Conservation (phyloP, 768 basidiomycete genomes). For the Tylopilus felleus region DNA sequence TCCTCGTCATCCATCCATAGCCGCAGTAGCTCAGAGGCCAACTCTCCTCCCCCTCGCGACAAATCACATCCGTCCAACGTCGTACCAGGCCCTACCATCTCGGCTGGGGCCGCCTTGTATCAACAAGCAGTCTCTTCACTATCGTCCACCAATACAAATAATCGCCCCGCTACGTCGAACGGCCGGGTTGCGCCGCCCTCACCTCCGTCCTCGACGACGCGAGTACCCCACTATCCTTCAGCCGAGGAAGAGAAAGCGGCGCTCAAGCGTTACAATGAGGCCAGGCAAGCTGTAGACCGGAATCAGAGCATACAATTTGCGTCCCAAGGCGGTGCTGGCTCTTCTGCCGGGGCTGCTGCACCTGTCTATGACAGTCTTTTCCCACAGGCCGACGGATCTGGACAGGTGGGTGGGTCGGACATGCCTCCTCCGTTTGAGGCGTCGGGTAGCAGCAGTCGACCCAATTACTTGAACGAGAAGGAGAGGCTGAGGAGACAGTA, state of each 20-base stretch:
- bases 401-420: constrained; percentile 27
- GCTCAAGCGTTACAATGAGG: constrained; percentile 63
- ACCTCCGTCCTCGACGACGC: constrained; percentile 23
- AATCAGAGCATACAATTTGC: constrained; percentile 41
- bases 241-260: constrained; percentile 78
- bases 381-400: constrained; percentile 36
- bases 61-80: constrained; percentile 14
- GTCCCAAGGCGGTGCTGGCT: constrained; percentile 8
- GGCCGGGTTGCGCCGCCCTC: constrained; percentile 31
- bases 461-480: constrained; percentile 56
- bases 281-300: constrained; percentile 65
- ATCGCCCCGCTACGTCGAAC: constrained; percentile 14
- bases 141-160: constrained; percentile 17
- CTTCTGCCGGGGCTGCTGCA: constrained; percentile 23
- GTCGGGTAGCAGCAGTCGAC: constrained; percentile 33
- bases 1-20: constrained; percentile 24
- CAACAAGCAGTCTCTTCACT: constrained; percentile 44
- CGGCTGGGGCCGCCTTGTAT: constrained; percentile 44
- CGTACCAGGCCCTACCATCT: constrained; percentile 25
- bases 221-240: constrained; percentile 49
- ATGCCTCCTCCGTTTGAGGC: constrained; percentile 56
- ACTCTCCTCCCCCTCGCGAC: constrained; percentile 16
- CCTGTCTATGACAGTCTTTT: constrained; percentile 66
- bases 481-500: constrained; percentile 61
- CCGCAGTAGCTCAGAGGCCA: constrained; percentile 29